Evolutionary conservation across 2,329 filamentous ascomycete genomes (phyloP).

Genomic region (Dryadomyces sulphureus): DNA sequence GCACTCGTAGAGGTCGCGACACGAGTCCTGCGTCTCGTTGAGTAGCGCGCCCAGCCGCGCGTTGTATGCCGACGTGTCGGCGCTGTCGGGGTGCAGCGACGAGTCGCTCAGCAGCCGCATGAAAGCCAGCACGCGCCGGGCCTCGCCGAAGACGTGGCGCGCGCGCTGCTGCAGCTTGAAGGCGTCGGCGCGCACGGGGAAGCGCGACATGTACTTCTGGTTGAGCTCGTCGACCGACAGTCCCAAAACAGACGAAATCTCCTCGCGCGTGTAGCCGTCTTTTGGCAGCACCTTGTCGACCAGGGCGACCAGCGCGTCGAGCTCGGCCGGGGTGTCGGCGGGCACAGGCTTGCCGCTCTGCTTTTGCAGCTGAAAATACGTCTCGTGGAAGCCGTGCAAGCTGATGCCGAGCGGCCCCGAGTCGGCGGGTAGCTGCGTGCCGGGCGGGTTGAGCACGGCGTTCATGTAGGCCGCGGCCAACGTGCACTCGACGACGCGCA

Average conservation of each 20-base stretch:
- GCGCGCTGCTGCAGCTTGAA: conserved; percentile 84
- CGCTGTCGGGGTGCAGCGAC: conserved; percentile 29
- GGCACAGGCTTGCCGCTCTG: conserved; percentile 20
- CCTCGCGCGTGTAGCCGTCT: conserved; percentile 76
- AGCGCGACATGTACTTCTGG: conserved; percentile 66
- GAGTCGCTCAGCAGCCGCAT: conserved; percentile 53
- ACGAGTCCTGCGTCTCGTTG: conserved; percentile 81
- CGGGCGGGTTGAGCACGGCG: conserved; percentile 38
- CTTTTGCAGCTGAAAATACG: conserved; percentile 49
- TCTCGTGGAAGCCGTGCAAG: conserved; percentile 74
- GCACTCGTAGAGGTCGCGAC: conserved; percentile 78
- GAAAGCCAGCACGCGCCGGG: conserved; percentile 73
- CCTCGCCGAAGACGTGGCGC: conserved; percentile 82
- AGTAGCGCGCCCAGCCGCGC: conserved; percentile 63
- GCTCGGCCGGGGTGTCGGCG: conserved; percentile 40
- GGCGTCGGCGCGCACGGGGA: conserved; percentile 72
- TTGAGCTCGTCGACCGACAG: conserved; percentile 59
- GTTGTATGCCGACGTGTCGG: conserved; percentile 47
- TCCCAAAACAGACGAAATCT: conserved; percentile 57
- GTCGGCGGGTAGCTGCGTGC: conserved; percentile 55
- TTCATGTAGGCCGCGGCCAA: conserved; percentile 62
- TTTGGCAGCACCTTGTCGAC: conserved; percentile 57
- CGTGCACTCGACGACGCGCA: conserved; percentile 89
- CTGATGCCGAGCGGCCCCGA: conserved; percentile 70
- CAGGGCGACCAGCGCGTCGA: conserved; percentile 56